Conservation (phyloP, 805 yeast species). For the Wickerhamomyces rabaulensis region DNA sequence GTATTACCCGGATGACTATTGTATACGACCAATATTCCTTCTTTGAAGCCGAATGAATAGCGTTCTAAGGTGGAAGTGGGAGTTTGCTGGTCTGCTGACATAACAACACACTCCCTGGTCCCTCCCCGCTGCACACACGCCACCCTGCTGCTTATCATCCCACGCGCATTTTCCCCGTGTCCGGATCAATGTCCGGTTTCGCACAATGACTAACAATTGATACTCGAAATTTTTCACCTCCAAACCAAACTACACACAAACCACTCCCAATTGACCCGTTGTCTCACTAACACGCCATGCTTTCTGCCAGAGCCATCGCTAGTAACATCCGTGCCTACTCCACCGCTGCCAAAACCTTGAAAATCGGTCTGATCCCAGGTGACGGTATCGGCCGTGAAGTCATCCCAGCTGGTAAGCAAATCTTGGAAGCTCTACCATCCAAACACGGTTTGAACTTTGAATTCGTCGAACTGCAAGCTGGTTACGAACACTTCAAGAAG, state of each 20-base stretch:
- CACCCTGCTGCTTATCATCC: too few relatives aligned
- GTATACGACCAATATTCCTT: too few relatives aligned
- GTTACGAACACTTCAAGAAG: slow-evolving; percentile 86
- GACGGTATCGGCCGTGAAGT: slow-evolving; percentile 98
- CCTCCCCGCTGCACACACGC: too few relatives aligned
- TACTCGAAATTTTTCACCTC: background rate
- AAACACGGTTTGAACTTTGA: slow-evolving; percentile 73
- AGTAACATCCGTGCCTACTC: slow-evolving; percentile 26
- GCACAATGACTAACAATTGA: background rate
- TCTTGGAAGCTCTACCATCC: slow-evolving; percentile 78
- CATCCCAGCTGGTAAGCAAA: slow-evolving; percentile 90
- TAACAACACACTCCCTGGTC: too few relatives aligned
- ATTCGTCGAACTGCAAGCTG: slow-evolving; percentile 87
- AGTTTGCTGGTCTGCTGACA: too few relatives aligned
- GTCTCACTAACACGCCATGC: background rate
- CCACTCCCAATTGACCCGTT: background rate
- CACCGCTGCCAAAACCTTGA: slow-evolving; percentile 42
- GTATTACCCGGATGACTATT: too few relatives aligned
- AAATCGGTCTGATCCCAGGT: slow-evolving; percentile 85
- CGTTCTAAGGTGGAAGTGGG: too few relatives aligned
- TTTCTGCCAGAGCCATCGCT: background rate
- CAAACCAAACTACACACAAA: background rate
- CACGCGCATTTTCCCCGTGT: background rate
- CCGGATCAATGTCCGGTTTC: background rate
- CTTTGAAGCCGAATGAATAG: too few relatives aligned